A percentile compares a stretch with the other conserved stretches of the same genome.
Evolutionary conservation across 495 filamentous ascomycete genomes (phyloP).

Genomic region (Aspergillus funiculosus): DNA sequence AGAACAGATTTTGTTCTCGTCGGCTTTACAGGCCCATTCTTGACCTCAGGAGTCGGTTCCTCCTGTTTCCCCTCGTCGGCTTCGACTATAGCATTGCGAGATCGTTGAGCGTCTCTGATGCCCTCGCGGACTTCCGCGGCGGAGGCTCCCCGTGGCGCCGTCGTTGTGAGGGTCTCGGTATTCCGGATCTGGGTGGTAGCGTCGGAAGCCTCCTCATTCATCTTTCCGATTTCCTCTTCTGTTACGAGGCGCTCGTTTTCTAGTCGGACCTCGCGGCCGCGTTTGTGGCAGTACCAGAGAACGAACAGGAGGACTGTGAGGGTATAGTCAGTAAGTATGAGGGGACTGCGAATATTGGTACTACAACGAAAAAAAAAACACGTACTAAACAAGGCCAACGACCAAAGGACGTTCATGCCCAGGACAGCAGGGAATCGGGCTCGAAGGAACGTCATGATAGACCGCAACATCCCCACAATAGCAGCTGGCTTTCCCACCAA

Average conservation of each 20-base stretch:
- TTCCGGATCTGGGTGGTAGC: slow-evolving; percentile 31
- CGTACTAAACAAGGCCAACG: slow-evolving; percentile 75
- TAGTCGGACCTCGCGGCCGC: slow-evolving; percentile 76
- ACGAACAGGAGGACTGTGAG: slow-evolving; percentile 75
- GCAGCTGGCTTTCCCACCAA: slow-evolving; percentile 82
- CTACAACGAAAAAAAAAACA: background rate
- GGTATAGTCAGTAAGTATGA: slow-evolving; percentile 1
- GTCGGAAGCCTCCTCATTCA: slow-evolving; percentile 32
- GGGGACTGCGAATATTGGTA: background rate
- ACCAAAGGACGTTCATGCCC: slow-evolving; percentile 80
- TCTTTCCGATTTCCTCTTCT: slow-evolving; percentile 41
- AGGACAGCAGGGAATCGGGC: slow-evolving; percentile 79
- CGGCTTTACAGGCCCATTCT: slow-evolving; percentile 16
- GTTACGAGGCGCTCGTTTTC: slow-evolving; percentile 60
- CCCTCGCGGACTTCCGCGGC: slow-evolving; percentile 38
- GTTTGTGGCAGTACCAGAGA: slow-evolving; percentile 96
- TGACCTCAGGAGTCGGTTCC: slow-evolving; percentile 3
- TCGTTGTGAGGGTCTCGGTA: slow-evolving; percentile 42
- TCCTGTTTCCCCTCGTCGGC: slow-evolving; percentile 10
- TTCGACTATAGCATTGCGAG: slow-evolving; percentile 23
- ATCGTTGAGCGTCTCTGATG: slow-evolving; percentile 34
- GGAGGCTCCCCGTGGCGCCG: slow-evolving; percentile 41
- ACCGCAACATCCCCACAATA: slow-evolving; percentile 72
- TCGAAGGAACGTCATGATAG: slow-evolving; percentile 79
- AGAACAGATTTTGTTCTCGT: slow-evolving; percentile 32